Conservation (phyloP, 23 red algal species). For the Gracilaria gracilis region DNA sequence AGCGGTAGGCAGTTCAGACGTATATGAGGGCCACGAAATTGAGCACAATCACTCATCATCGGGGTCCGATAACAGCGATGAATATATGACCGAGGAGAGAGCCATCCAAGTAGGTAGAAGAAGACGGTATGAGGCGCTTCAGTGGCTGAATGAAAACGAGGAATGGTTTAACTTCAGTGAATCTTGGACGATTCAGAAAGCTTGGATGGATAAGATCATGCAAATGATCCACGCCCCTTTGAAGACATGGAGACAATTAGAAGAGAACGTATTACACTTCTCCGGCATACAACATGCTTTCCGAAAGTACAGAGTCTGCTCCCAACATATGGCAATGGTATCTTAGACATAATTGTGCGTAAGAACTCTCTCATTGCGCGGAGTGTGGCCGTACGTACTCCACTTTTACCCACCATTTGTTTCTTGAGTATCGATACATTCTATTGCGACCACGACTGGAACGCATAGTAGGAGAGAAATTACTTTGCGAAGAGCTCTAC, state of each 20-base stretch:
- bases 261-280: not conserved
- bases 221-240: not conserved
- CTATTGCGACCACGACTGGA: not conserved
- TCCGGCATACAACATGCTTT: not conserved
- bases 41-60: not conserved
- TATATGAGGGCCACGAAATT: too few relatives aligned
- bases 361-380: not conserved
- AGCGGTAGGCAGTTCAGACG: too few relatives aligned
- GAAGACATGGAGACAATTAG: not conserved
- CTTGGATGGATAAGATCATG: not conserved
- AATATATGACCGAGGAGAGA: too few relatives aligned
- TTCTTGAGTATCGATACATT: not conserved
- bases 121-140: not conserved
- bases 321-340: not conserved
- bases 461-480: not conserved
- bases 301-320: not conserved
- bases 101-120: not conserved
- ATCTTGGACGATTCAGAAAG: not conserved
- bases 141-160: not conserved
- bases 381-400: not conserved
- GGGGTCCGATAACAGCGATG: too few relatives aligned
- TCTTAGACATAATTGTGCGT: not conserved
- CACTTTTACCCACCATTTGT: not conserved
- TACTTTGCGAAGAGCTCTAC: conserved; percentile 15
- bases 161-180: not conserved